phyloP scores from a whole-genome alignment of 2,329 filamentous ascomycete genomes.

The Neofusicoccum ribis region DNA sequence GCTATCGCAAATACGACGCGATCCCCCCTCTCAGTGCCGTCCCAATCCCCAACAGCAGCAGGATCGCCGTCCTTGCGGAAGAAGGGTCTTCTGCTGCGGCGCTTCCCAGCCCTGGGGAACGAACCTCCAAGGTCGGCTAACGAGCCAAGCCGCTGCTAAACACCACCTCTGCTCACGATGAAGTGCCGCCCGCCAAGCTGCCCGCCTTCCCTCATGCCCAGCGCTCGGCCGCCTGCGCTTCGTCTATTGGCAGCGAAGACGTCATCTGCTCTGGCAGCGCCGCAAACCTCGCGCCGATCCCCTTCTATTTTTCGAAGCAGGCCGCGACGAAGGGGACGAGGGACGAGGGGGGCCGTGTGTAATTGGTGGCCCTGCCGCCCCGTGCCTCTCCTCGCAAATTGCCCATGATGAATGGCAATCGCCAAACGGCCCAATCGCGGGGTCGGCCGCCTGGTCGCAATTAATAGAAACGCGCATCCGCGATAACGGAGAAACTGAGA shows the following conservation, averaged over 20 bases:
- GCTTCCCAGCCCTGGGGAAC: not conserved
- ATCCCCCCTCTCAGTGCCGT: not conserved
- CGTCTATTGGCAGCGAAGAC: not conserved
- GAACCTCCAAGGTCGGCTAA: not conserved
- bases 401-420: not conserved
- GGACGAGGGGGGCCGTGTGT: not conserved
- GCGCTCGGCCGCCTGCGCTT: not conserved
- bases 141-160: not conserved
- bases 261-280: not conserved
- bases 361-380: constrained; percentile 10
- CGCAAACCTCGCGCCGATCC: constrained; percentile 6
- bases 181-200: not conserved
- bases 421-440: not conserved
- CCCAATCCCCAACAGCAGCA: not conserved
- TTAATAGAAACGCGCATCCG: constrained; percentile 1
- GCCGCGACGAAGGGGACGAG: not conserved
- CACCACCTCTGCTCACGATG: not conserved
- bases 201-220: not conserved
- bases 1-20: constrained; percentile 11
- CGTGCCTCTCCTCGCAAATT: not conserved
- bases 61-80: not conserved
- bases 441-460: constrained; percentile 5
- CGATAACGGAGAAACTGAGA: constrained; percentile 3
- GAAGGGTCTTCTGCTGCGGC: not conserved
- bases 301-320: constrained; percentile 9